A percentile compares a stretch with the other conserved stretches of the same genome.
Evolutionary conservation across 345 rosid species (phyloP).

Genomic region (Theobroma cacao): DNA sequence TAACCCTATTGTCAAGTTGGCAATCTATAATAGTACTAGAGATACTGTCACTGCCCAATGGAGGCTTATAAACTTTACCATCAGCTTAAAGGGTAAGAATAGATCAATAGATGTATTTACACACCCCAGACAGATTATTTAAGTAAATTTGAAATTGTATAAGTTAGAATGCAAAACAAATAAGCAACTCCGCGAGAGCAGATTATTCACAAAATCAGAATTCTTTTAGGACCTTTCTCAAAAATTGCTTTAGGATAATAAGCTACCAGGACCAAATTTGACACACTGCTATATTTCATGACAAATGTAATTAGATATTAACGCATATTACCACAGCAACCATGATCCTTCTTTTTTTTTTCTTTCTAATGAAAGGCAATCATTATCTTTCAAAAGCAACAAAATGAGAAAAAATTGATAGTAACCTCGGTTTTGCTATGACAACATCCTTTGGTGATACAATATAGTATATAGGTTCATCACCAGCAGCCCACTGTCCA

Average conservation of each 20-base stretch:
- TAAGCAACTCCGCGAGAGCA: not conserved
- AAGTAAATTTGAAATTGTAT: not conserved
- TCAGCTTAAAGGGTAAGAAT: not conserved
- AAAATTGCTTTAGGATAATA: too few relatives aligned
- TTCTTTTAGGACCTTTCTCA: not conserved
- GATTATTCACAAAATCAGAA: not conserved
- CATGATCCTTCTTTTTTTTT: not conserved
- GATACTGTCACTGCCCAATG: not conserved
- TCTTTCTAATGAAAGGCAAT: not conserved
- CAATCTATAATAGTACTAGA: not conserved
- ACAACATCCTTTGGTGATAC: conserved; percentile 99
- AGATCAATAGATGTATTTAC: not conserved
- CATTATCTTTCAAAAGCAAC: not conserved
- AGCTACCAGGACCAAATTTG: not conserved
- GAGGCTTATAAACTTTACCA: not conserved
- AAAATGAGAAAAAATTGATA: conserved; percentile 9
- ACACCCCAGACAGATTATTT: not conserved
- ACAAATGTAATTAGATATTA: not conserved
- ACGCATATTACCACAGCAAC: not conserved
- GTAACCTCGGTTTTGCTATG: conserved; percentile 97
- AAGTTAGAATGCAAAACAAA: not conserved
- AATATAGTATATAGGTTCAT: conserved; percentile 89
- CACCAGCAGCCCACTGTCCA: conserved; percentile 99
- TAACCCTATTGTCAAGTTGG: not conserved
- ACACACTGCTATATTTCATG: not conserved